Base-by-base conservation (phyloP, 768 basidiomycete species). In the Crucibulum laeve region DNA sequence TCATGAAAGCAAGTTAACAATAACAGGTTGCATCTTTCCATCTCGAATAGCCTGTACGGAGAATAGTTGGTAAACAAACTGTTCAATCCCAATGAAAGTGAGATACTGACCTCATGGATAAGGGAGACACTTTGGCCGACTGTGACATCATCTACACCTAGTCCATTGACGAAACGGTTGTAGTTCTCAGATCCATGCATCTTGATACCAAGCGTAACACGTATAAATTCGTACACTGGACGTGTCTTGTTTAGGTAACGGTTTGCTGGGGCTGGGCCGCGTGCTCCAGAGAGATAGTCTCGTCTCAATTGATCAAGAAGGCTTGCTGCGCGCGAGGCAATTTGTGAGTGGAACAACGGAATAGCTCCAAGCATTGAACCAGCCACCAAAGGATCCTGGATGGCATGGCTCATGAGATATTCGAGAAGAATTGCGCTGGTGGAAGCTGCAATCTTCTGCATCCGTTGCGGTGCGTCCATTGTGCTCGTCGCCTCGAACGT, bases 161-260 rank as follows among this genome's bases (percentile, higher is more conserved):
- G 71, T 5, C 87, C 85, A 42, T 76, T 75, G 48, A 67, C 75
- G 51, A 80, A 84, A 5, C 65, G 62, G 32, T 69, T 65, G 47
- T 80, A 69, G 55, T 92, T 92, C 52, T 88, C 86, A 5, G 73
- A 68, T 13, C 89, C 89, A 49, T 90, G 80, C 86, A 90, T 91
- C 51, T 69, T 68, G 47, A 91, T 77, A n/a, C 86, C 87, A 22
- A 92, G 66, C 5, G 71, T 75, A 17, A 76, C 46, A 25, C 91
- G 73, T 4, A 94, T 77, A 49, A 81, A 93, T 58, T 87, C 81
- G 61, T 94, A 94, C 18, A 92, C 60, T 4, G 78, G 67, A 8
- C 79, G 73, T 3, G 88, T 89, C 57, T 76, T 77, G 56, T 79
- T 80, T 45, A 94, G 71, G 61, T 71, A 80, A 7, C 55, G 53